A percentile compares a stretch with the other conserved stretches of the same genome.
Evolutionary conservation across 2,329 filamentous ascomycete genomes (phyloP).

Genomic region (Lasiodiplodia gonubiensis): DNA sequence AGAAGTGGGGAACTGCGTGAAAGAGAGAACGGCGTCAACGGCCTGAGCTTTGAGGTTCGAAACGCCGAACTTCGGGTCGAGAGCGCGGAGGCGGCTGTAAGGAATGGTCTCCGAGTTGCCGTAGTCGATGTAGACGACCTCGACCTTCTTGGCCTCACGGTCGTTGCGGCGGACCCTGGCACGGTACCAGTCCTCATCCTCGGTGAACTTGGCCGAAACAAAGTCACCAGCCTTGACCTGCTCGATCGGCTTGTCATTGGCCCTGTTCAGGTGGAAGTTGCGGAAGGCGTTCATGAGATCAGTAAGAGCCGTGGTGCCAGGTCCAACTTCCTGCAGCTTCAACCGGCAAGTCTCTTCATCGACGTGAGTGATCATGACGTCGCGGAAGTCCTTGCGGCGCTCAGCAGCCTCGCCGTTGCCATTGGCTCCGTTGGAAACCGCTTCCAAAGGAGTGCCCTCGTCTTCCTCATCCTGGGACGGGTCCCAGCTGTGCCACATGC

Average conservation of each 20-base stretch:
- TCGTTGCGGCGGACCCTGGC: conserved; percentile 91
- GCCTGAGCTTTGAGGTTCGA: conserved; percentile 83
- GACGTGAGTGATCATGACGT: conserved; percentile 90
- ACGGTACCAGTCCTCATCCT: conserved; percentile 93
- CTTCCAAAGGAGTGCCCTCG: conserved; percentile 53
- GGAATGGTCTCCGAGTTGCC: conserved; percentile 90
- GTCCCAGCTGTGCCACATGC: conserved; percentile 93
- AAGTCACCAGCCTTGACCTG: conserved; percentile 90
- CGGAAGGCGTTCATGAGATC: conserved; percentile 90
- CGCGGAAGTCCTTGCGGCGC: conserved; percentile 86
- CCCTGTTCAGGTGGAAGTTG: conserved; percentile 83
- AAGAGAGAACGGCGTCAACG: conserved; percentile 82
- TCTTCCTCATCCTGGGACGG: conserved; percentile 79
- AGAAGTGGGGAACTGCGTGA: conserved; percentile 83
- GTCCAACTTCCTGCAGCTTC: conserved; percentile 89
- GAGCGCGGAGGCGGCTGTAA: conserved; percentile 82
- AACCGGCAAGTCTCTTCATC: conserved; percentile 77
- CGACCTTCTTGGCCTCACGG: conserved; percentile 80
- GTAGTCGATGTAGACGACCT: conserved; percentile 95
- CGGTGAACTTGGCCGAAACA: conserved; percentile 88
- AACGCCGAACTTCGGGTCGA: conserved; percentile 79
- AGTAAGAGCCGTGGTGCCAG: conserved; percentile 82
- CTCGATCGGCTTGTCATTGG: conserved; percentile 75
- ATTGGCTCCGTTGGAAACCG: conserved; percentile 52
- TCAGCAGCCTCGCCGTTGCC: conserved; percentile 62